These are phyloP conservation scores for Phytophthora litchii DNA, from an alignment of 352 stramenopile species.

Conservation along the genomic window DNA sequence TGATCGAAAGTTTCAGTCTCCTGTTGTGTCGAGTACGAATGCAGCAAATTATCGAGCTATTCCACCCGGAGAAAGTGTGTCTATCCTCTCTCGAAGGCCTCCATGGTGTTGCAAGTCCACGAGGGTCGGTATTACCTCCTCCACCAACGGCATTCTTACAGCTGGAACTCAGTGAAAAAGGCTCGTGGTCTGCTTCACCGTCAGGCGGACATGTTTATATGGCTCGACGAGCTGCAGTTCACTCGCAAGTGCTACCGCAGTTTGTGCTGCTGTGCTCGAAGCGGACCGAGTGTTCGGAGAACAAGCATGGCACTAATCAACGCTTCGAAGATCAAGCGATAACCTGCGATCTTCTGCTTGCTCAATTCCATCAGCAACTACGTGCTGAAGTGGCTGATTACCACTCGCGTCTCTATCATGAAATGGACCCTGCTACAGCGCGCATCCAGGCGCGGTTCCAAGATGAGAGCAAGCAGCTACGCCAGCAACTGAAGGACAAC, in stretches of 20 bases:
- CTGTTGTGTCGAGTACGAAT: slow-evolving; percentile 50
- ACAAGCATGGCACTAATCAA: neutral
- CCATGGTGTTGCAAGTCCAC: slow-evolving; percentile 23
- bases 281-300: neutral
- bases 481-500: slow-evolving; percentile 27
- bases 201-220: slow-evolving; percentile 43
- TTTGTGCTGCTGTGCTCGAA: slow-evolving; percentile 48
- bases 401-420: slow-evolving; percentile 37
- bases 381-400: slow-evolving; percentile 38
- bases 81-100: slow-evolving; percentile 35
- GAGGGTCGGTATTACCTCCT: slow-evolving; percentile 29
- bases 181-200: slow-evolving; percentile 15
- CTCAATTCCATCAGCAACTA: slow-evolving; percentile 33
- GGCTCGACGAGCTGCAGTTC: slow-evolving; percentile 25
- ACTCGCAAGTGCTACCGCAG: slow-evolving; percentile 36
- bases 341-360: slow-evolving; percentile 20
- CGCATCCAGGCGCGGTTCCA: slow-evolving; percentile 32
- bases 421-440: slow-evolving; percentile 43
- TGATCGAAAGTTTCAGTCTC: slow-evolving; percentile 43
- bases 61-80: slow-evolving; percentile 23
- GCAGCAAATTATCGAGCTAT: slow-evolving; percentile 42
- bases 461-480: slow-evolving; percentile 29
- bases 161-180: slow-evolving; percentile 25
- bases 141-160: slow-evolving; percentile 45
- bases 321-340: neutral